A percentile compares a stretch with the other conserved stretches of the same genome.
These are phyloP conservation scores for Penicillium pancosmium DNA, from an alignment of 495 filamentous ascomycete genomes.

Conservation along the genomic window DNA sequence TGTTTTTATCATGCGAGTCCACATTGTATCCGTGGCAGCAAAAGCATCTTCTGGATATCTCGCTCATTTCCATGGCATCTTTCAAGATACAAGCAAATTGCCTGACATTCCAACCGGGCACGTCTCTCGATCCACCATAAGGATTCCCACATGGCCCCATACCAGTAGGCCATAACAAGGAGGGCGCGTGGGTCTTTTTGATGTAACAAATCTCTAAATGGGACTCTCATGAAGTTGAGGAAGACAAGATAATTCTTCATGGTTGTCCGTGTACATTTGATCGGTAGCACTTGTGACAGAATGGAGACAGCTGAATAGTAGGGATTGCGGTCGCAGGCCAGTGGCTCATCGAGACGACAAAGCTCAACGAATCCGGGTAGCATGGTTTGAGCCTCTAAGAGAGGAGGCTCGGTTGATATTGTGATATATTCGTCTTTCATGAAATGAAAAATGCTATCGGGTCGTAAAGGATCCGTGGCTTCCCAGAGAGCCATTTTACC, in stretches of 20 bases:
- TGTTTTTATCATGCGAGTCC: background rate
- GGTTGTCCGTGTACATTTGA: constrained; percentile 6
- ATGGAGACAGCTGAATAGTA: constrained; percentile 36
- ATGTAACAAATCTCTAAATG: constrained; percentile 23
- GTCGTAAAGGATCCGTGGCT: constrained; percentile 36
- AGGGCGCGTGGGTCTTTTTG: constrained; percentile 42
- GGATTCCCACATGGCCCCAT: constrained; percentile 25
- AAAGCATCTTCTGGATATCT: constrained; percentile 16
- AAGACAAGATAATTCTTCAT: constrained; percentile 24
- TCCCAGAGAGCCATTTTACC: constrained; percentile 40
- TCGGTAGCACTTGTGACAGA: constrained; percentile 22
- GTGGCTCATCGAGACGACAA: constrained; percentile 4
- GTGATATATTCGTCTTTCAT: constrained; percentile 26
- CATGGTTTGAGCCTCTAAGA: constrained; percentile 10
- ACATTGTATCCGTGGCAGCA: constrained; percentile 6
- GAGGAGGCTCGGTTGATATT: constrained; percentile 11
- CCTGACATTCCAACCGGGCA: constrained; percentile 38
- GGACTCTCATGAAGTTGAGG: constrained; percentile 18
- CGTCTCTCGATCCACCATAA: constrained; percentile 41
- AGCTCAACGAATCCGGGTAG: constrained; percentile 15
- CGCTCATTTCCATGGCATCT: constrained; percentile 9
- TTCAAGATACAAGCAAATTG: constrained; percentile 44
- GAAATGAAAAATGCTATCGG: constrained; percentile 38
- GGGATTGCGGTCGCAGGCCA: constrained; percentile 25
- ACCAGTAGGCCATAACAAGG: constrained; percentile 44